phyloP scores from a whole-genome alignment of 1,139 yeast species.

The Hanseniaspora sp. region DNA sequence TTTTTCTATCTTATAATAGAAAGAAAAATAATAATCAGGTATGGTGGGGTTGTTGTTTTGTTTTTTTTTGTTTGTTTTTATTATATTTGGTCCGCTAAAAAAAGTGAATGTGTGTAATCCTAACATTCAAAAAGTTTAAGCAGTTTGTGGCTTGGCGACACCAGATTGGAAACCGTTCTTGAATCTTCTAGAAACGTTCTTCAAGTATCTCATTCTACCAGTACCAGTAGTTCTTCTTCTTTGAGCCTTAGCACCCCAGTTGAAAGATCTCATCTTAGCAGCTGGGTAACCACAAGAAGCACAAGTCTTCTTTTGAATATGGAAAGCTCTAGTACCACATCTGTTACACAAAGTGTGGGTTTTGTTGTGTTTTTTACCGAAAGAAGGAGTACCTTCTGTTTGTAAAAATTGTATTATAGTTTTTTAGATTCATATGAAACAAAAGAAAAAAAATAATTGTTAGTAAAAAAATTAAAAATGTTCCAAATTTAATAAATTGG shows the following conservation, averaged over 20 bases:
- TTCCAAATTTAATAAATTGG: too few relatives aligned
- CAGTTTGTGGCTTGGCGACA: conserved; percentile 49
- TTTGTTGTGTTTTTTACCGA: conserved; percentile 99
- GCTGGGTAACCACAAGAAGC: conserved; percentile 99
- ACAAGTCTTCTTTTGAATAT: conserved; percentile 98
- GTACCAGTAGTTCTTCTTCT: conserved; percentile 99
- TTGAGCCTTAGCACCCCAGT: conserved; percentile 99
- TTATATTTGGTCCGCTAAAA: not conserved
- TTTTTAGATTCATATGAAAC: not conserved
- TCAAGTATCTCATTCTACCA: conserved; percentile 98
- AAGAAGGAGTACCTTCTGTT: conserved; percentile 98
- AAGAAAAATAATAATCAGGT: not conserved
- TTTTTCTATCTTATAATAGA: not conserved
- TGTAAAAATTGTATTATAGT: conserved; percentile 19
- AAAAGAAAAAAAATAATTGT: conserved; percentile 2
- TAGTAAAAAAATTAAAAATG: conserved; percentile 2
- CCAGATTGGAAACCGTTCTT: conserved; percentile 98
- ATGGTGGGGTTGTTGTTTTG: not conserved
- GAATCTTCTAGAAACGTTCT: conserved; percentile 94
- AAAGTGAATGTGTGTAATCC: conserved; percentile 5
- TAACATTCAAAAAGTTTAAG: conserved; percentile 22
- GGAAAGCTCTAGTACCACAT: conserved; percentile 99
- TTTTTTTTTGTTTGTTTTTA: conserved; percentile 2
- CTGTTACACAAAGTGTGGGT: conserved; percentile 99
- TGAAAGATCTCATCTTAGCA: conserved; percentile 95